These are phyloP conservation scores for Hirsutella rhossiliensis DNA, from an alignment of 2,329 filamentous ascomycete genomes.

Conservation along the genomic window DNA sequence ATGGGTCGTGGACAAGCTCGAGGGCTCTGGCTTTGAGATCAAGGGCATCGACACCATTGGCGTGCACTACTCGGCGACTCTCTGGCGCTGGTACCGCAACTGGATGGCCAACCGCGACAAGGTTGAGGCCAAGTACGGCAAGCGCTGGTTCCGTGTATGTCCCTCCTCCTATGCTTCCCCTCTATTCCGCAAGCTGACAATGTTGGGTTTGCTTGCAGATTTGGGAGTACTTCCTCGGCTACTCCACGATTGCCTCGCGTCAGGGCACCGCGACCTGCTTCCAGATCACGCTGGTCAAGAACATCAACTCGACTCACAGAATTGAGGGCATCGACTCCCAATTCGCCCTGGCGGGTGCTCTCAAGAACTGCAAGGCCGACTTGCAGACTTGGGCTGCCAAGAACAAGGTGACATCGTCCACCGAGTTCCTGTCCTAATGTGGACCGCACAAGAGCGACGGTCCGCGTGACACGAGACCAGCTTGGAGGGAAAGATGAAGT, in stretches of 20 bases:
- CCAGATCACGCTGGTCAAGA: conserved; percentile 84
- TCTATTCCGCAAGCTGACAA: background rate
- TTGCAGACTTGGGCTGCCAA: conserved; percentile 21
- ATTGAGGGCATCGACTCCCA: conserved; percentile 64
- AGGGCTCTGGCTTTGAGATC: conserved; percentile 61
- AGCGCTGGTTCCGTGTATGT: conserved; percentile 85
- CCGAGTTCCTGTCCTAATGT: conserved; percentile 14
- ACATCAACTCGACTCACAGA: conserved; percentile 81
- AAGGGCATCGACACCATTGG: conserved; percentile 89
- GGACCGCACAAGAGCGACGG: background rate
- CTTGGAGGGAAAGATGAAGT: no score
- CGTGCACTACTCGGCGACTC: conserved; percentile 90
- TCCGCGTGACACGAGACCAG: no score
- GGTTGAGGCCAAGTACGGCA: conserved; percentile 88
- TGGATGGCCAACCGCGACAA: conserved; percentile 92
- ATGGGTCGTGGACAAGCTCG: conserved; percentile 73
- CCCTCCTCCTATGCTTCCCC: background rate
- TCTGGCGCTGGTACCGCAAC: conserved; percentile 98
- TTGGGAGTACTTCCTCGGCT: conserved; percentile 88
- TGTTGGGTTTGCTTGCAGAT: conserved; percentile 38
- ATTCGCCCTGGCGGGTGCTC: conserved; percentile 55
- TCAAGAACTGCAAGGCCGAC: conserved; percentile 23
- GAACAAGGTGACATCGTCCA: conserved; percentile 22
- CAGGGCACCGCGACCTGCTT: conserved; percentile 81
- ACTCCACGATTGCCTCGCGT: conserved; percentile 72